A percentile compares a stretch with the other conserved stretches of the same genome.
Conservation (phyloP, 1,284 basidiomycete species). For the Phlebopus sp. region DNA sequence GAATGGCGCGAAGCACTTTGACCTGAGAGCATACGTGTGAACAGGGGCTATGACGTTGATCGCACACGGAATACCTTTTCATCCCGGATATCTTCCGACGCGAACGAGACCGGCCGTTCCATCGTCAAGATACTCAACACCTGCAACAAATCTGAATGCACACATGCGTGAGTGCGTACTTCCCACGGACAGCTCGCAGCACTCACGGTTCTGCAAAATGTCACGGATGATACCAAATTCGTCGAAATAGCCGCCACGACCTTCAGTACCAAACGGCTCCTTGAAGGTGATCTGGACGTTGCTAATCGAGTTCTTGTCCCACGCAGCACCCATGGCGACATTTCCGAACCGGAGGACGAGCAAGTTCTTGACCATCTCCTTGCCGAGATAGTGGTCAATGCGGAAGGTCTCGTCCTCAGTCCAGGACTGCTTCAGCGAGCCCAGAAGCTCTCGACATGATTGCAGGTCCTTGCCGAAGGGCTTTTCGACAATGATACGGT, state of each 20-base stretch:
- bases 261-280: slow-evolving; percentile 96
- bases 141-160: slow-evolving; percentile 77
- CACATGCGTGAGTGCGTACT: slow-evolving; percentile 10
- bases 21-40: slow-evolving; percentile 53
- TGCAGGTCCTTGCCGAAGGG: slow-evolving; percentile 94
- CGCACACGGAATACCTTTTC: slow-evolving; percentile 70
- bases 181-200: slow-evolving; percentile 1
- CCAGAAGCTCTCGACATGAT: slow-evolving; percentile 79
- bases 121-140: slow-evolving; percentile 91
- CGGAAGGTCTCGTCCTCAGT: slow-evolving; percentile 95
- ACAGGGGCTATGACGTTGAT: slow-evolving; percentile 13
- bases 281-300: slow-evolving; percentile 99
- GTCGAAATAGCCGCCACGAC: slow-evolving; percentile 96
- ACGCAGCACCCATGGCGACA: slow-evolving; percentile 78
- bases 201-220: slow-evolving; percentile 93
- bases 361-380: slow-evolving; percentile 99
- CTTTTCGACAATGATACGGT: slow-evolving; percentile 95
- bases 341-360: slow-evolving; percentile 94
- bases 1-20: slow-evolving; percentile 89
- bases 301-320: slow-evolving; percentile 93
- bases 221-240: slow-evolving; percentile 98
- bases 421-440: slow-evolving; percentile 83
- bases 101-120: slow-evolving; percentile 97
- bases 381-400: slow-evolving; percentile 97
- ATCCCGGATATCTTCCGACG: slow-evolving; percentile 93